phyloP scores from a whole-genome alignment of 495 filamentous ascomycete species.

The Podospora conica region DNA sequence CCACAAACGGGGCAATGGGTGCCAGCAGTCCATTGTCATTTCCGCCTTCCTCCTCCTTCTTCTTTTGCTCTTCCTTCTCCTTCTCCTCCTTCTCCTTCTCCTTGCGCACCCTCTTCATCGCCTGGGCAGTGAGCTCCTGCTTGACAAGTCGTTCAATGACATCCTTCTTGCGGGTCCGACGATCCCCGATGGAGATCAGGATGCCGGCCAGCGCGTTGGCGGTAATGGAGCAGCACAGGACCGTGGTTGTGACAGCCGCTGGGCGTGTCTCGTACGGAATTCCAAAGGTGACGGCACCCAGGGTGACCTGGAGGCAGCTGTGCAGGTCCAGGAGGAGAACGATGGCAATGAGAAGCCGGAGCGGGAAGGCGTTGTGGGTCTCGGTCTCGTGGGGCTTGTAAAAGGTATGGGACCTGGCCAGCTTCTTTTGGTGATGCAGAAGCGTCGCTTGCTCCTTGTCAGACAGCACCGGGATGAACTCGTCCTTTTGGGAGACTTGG shows the following conservation, averaged over 20 bases:
- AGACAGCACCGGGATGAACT: slow-evolving; percentile 50
- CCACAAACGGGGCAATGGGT: background rate
- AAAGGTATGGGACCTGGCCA: slow-evolving; percentile 71
- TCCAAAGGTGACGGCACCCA: slow-evolving; percentile 68
- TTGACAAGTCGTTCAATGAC: slow-evolving; percentile 66
- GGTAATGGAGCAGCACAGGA: slow-evolving; percentile 68
- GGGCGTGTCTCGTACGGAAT: slow-evolving; percentile 59
- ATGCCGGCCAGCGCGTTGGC: slow-evolving; percentile 67
- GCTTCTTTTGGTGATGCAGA: slow-evolving; percentile 66
- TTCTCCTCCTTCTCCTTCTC: slow-evolving; percentile 38
- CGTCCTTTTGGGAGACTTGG: slow-evolving; percentile 31
- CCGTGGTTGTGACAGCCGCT: slow-evolving; percentile 66
- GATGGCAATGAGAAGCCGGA: slow-evolving; percentile 61
- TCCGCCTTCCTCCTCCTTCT: background rate
- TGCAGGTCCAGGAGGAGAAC: slow-evolving; percentile 72
- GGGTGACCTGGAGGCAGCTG: slow-evolving; percentile 65
- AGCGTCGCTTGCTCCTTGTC: slow-evolving; percentile 56
- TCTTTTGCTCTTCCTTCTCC: slow-evolving; percentile 6
- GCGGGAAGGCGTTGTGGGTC: slow-evolving; percentile 72
- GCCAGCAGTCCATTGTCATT: background rate
- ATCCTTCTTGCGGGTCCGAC: slow-evolving; percentile 71
- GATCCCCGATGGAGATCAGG: slow-evolving; percentile 65
- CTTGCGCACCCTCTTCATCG: slow-evolving; percentile 65
- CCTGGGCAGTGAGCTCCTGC: slow-evolving; percentile 66
- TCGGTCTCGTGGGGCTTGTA: slow-evolving; percentile 80